These are phyloP conservation scores for Macrolepiota dolichaula DNA, from an alignment of 768 basidiomycete species.

Conservation along the genomic window DNA sequence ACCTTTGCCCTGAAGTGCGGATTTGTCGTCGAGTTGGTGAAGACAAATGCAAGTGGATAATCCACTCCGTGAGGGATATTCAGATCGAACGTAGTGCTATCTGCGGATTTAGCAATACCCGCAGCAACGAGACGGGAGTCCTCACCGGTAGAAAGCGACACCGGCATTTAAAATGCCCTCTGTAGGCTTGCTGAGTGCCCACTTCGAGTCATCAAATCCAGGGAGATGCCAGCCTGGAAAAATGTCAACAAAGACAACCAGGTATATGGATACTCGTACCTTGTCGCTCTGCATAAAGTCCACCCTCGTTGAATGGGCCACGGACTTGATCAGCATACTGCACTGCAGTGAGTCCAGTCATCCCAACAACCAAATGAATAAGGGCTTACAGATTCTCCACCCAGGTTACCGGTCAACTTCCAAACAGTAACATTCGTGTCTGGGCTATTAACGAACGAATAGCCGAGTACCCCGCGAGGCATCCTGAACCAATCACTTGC, in stretches of 20 bases:
- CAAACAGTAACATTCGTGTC: constrained; percentile 36
- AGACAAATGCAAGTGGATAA: constrained; percentile 42
- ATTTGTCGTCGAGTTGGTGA: constrained; percentile 42
- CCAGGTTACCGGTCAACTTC: constrained; percentile 51
- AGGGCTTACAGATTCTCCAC: constrained; percentile 38
- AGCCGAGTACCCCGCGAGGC: constrained; percentile 45
- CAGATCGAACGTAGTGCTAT: constrained; percentile 39
- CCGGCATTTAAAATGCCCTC: constrained; percentile 39
- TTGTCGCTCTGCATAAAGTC: constrained; percentile 52
- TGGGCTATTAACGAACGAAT: constrained; percentile 39
- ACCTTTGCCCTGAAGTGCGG: constrained; percentile 42
- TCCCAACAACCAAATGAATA: not conserved
- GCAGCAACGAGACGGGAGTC: not conserved
- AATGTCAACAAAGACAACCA: constrained; percentile 5
- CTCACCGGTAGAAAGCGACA: constrained; percentile 46
- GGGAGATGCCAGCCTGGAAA: constrained; percentile 54
- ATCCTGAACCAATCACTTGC: constrained; percentile 44
- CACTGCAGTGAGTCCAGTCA: not conserved
- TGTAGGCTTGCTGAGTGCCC: constrained; percentile 40
- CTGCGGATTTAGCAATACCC: not conserved
- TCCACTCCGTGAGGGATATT: constrained; percentile 43
- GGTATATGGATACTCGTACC: constrained; percentile 20
- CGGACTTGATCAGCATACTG: constrained; percentile 47
- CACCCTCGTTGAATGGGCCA: constrained; percentile 60
- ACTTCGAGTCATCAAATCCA: constrained; percentile 43